Conservation (phyloP, 1,139 yeast species). For the Kodamaea fungicola region DNA sequence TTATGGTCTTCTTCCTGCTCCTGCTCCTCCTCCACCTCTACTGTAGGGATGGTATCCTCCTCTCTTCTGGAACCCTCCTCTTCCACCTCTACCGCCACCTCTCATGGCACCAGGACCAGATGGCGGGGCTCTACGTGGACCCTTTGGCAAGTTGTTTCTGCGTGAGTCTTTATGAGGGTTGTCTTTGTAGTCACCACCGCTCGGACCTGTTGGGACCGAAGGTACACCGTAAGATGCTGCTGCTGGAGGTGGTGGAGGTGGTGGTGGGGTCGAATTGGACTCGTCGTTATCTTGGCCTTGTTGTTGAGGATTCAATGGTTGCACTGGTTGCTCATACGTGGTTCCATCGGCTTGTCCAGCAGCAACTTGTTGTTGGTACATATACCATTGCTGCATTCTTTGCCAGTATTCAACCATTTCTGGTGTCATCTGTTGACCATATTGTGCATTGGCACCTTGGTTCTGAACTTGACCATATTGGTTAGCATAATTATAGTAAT, state of each 20-base stretch:
- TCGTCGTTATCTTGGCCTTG: conserved; percentile 25
- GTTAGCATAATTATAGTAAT: conserved; percentile 19
- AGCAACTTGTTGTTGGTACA: conserved; percentile 52
- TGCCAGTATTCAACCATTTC: conserved; percentile 88
- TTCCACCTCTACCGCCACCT: conserved; percentile 22
- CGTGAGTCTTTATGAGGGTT: conserved; percentile 23
- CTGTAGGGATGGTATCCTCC: conserved; percentile 32
- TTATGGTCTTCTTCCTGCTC: too few relatives aligned
- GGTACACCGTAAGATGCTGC: not conserved
- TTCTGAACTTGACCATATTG: conserved; percentile 41
- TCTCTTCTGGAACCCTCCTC: conserved; percentile 12
- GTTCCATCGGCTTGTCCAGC: conserved; percentile 21
- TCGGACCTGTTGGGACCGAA: conserved; percentile 3
- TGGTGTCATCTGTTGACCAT: conserved; percentile 55
- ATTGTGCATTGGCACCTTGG: conserved; percentile 17
- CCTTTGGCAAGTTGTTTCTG: conserved; percentile 38
- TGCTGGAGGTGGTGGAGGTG: conserved; percentile 2
- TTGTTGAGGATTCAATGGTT: conserved; percentile 55
- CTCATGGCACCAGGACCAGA: conserved; percentile 33
- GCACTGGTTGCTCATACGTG: conserved; percentile 38
- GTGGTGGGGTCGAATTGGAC: conserved; percentile 6
- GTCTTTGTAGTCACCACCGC: not conserved
- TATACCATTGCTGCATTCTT: conserved; percentile 76
- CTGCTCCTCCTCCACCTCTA: too few relatives aligned
- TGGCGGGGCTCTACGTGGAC: conserved; percentile 42